Evolutionary conservation across 345 rosid genomes (phyloP).

Genomic region (Ceriops zippeliana): DNA sequence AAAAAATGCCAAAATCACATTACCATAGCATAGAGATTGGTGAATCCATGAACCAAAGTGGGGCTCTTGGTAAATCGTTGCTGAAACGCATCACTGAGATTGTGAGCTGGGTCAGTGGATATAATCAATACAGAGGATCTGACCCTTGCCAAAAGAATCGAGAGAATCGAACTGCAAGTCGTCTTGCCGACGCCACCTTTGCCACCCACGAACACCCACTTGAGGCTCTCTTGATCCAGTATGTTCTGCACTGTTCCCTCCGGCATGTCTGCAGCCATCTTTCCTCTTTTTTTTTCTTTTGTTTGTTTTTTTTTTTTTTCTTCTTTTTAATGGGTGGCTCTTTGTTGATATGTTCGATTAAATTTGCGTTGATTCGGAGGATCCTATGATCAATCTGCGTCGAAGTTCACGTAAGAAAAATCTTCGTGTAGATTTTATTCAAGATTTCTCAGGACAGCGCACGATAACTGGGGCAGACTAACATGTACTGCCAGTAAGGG

Average conservation of each 20-base stretch:
- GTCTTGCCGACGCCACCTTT: slow-evolving; percentile 99
- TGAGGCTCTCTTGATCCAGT: slow-evolving; percentile 75
- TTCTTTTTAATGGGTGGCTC: too few relatives aligned
- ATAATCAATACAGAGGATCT: slow-evolving; percentile 94
- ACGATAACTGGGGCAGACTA: not conserved
- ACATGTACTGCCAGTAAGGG: not conserved
- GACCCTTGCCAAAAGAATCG: slow-evolving; percentile 71
- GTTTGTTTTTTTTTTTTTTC: too few relatives aligned
- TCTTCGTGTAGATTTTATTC: not conserved
- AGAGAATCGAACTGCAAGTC: slow-evolving; percentile 86
- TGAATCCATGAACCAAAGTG: slow-evolving; percentile 83
- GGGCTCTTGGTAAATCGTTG: slow-evolving; percentile 90
- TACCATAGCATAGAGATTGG: slow-evolving; percentile 96
- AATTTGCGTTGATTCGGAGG: too few relatives aligned
- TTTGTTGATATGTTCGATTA: too few relatives aligned
- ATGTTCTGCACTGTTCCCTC: slow-evolving; percentile 75
- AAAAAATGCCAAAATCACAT: not conserved
- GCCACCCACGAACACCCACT: slow-evolving; percentile 99
- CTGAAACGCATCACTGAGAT: slow-evolving; percentile 98
- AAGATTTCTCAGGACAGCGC: slow-evolving; percentile 4
- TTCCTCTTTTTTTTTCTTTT: not conserved
- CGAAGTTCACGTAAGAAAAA: too few relatives aligned
- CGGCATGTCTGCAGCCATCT: slow-evolving; percentile 41
- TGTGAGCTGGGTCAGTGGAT: slow-evolving; percentile 99
- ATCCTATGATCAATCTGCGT: too few relatives aligned